Evolutionary conservation across 306 rosid genomes (phyloP).

Genomic region (Potentilla sterilis): DNA sequence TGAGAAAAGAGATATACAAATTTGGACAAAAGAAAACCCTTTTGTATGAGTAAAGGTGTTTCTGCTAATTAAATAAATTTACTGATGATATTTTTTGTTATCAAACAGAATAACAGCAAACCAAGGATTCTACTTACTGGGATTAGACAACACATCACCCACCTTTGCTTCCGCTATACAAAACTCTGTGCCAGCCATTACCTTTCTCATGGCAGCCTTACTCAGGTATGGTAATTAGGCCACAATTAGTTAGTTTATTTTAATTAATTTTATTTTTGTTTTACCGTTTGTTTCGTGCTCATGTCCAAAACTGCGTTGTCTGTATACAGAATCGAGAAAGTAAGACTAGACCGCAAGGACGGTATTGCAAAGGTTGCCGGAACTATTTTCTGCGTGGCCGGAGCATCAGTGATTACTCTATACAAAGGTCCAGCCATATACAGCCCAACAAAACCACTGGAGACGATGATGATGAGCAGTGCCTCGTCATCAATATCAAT

Average conservation of each 20-base stretch:
- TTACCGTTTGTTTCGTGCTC: neutral
- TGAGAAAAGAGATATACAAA: conserved; percentile 1
- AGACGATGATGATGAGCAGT: conserved; percentile 19
- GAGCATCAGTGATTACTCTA: conserved; percentile 85
- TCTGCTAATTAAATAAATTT: neutral
- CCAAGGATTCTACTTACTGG: conserved; percentile 97
- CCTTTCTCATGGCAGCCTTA: conserved; percentile 90
- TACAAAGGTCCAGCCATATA: conserved; percentile 92
- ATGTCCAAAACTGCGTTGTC: neutral
- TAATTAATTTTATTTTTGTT: neutral
- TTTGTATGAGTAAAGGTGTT: neutral
- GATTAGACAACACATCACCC: conserved; percentile 92
- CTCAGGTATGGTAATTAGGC: conserved; percentile 45
- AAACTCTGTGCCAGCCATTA: conserved; percentile 96
- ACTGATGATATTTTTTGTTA: neutral
- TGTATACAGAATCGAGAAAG: conserved; percentile 66
- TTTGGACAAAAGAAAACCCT: neutral
- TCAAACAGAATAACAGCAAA: conserved; percentile 83
- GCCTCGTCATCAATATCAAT: neutral
- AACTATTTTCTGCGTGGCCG: conserved; percentile 79
- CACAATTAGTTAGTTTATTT: neutral
- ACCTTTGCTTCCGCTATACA: conserved; percentile 97
- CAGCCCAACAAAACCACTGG: conserved; percentile 56
- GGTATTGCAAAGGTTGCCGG: conserved; percentile 80
- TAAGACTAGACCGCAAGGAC: conserved; percentile 68